Base-by-base conservation (phyloP, 148 eudicot species). In the Limonium bicolor region DNA sequence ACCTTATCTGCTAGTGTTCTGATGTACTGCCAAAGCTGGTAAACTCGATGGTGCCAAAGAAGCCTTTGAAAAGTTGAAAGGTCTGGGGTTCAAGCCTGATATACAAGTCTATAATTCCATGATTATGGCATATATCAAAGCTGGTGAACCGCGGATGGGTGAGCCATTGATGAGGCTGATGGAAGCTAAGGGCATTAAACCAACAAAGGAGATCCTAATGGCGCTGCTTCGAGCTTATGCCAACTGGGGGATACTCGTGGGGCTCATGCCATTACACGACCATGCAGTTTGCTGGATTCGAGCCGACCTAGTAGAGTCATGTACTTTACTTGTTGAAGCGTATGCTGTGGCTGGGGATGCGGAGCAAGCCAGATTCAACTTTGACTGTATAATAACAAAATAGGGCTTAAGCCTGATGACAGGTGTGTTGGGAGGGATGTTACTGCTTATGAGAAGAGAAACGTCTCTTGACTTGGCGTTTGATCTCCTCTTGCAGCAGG, bases 331-430 rank as follows among this genome's bases (percentile, higher is more conserved):
- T 56, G 54, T 92, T 18, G 90, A 92, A 73, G 94, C 83, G 22
- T 58, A 22, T 65, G 88, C 49, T 5, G 55, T 43, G 50, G 35
- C 60, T 0, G 75, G 80, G 49, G 49, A 15, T 36, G 28, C 50
- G 13, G 48, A 27, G 14, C 40, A 87, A 94, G 86, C 95, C 3
- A 69, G 72, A 54, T 36, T 3, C 7, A 35, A 59, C 19, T 85
- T 85, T 20, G 81, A 78, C 36, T n/a, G 64, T 34, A 73, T 85
- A 69, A 51, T 50, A 11, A 59, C 61, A 79, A 40, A 36, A 23
- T 49, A 8, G 95, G 95, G n/a, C 50, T 32, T 51, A 76, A 65
- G 59, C 94, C 99, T 17, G 94, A 81, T 61, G 99, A 92, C 41
- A 68, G 54, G 56, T 55, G 69, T 54, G 65, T 53, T 26, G 74